Evolutionary conservation across 371 early-diverging fungal genomes (phyloP).

Genomic region (Lichtheimia hyalospora): DNA sequence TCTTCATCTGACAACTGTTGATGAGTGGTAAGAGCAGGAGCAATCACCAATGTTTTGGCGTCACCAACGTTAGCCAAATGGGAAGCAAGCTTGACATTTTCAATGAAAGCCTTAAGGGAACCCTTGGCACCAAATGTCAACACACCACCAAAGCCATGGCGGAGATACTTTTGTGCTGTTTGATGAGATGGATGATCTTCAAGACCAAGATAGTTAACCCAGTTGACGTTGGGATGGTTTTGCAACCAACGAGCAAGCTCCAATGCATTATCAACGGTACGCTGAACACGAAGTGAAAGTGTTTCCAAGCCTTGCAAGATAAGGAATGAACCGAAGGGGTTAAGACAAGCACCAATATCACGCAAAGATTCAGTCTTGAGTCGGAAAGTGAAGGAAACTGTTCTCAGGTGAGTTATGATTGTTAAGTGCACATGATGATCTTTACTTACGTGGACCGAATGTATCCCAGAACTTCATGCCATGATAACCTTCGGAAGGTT

Average conservation of each 20-base stretch:
- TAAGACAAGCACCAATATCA: constrained; percentile 81
- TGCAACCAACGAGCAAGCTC: constrained; percentile 80
- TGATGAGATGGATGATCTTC: constrained; percentile 70
- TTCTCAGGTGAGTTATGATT: too few species aligned
- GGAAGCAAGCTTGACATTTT: constrained; percentile 72
- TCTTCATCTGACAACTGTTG: constrained; percentile 82
- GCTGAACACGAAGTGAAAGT: constrained; percentile 84
- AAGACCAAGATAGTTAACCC: constrained; percentile 85
- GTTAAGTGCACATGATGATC: too few species aligned
- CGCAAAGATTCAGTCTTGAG: constrained; percentile 81
- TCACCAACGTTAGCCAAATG: constrained; percentile 93
- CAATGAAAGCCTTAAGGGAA: constrained; percentile 58
- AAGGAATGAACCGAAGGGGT: constrained; percentile 86
- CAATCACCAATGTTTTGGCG: constrained; percentile 83
- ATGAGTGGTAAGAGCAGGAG: constrained; percentile 85
- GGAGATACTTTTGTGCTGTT: constrained; percentile 76
- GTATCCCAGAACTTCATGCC: constrained; percentile 85
- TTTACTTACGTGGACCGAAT: constrained; percentile 71
- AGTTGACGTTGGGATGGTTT: constrained; percentile 67
- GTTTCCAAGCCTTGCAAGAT: constrained; percentile 86
- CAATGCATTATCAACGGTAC: constrained; percentile 78
- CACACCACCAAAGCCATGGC: constrained; percentile 81
- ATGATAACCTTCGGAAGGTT: constrained; percentile 83
- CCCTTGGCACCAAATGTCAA: constrained; percentile 85
- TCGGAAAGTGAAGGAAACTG: constrained; percentile 73